Base-by-base conservation (phyloP, 176 grass and related monocot genomes). In the Carex pumila region DNA sequence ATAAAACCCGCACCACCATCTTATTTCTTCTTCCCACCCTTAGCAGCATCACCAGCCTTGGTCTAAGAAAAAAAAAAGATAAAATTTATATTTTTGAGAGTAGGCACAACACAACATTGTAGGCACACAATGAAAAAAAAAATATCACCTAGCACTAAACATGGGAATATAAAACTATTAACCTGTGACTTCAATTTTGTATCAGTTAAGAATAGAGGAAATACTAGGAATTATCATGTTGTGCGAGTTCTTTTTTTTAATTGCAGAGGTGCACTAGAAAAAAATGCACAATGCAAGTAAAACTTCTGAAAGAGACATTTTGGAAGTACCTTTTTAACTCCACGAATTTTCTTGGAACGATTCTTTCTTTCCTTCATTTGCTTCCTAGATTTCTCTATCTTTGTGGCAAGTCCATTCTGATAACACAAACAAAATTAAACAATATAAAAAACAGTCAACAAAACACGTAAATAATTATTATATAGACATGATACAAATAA, bases 341-440 rank as follows among this genome's bases (percentile, higher is more conserved):
- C 91, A 15, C 91, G 94, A 19, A 97, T 84, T 81, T 97, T 97
- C 86, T 89, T 97, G 64, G 91, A 55, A 54, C 94, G 93, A 62
- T 97, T 97, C 86, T 94, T 97, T 39, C 91, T 80, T 80, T 97
- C 94, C 86, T 97, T 97, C 88, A 97, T 94, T 84, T 97, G 94
- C 81, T 94, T 97, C n/a, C 94, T 93, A 22, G 94, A 97, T 85
- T 92, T 97, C 29, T 97, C 94, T 50, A 97, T 84, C 92, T 97
- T 97, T 1, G 94, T 94, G 17, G 94, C 94, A 84, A 97, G 90
- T 30, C 94, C 94, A 36, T 97, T 97, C 94, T 97, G 87, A 25
- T 10, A 11, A 84, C 41, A 67, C 2, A 86, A 36, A 6, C 17
- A 15, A 87, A 83, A 65, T 84, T 62, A 12, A 30, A 57, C 21